Base-by-base conservation (phyloP, 169 alveolate genomes). In the Plasmodium inui region DNA sequence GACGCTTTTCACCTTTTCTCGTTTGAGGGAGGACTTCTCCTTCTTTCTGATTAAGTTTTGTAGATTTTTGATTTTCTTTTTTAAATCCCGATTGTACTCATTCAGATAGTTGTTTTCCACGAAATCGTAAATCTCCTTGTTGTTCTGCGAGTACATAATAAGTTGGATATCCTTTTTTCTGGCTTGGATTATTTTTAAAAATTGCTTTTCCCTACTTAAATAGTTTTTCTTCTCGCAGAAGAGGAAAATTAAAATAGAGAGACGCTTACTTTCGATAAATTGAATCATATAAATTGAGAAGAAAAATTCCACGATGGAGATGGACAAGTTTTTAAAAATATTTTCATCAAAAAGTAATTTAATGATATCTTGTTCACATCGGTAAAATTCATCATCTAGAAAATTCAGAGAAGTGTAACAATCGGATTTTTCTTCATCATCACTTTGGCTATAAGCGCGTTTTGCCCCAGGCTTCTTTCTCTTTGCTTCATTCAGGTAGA, bases 271-370 rank as follows among this genome's bases (percentile, higher is more conserved):
- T 72, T 91, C 95, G 67, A 91, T 82, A 91, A 91, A 91, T 28
- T 91, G 95, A 19, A 91, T 82, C 92, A 91, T 91, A 80, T 91
- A 91, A 70, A 91, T 91, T 34, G 95, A 90, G 83, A 81, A 91
- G 41, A 81, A 82, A 32, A 91, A 72, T 80, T 91, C 95, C 41
- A 91, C 71, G 34, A 91, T 34, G 12, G 95, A 70, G n/a, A 91
- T 82, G 19, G 95, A 81, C 53, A 91, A 81, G 22, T 91, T 91
- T 81, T 72, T 82, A 81, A 91, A 91, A 30, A 91, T 57, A 37
- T 32, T 81, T 81, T 91, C 92, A 70, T 91, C 95, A 72, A 91
- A 91, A 50, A 91, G 46, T 74, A 91, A 19, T 30, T 55, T 82
- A 39, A 91, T 78, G 5, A 91, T 70, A 37, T 91, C 95, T 1